Conservation (phyloP, 1,284 basidiomycete genomes). For the Leucoagaricus sp. region DNA sequence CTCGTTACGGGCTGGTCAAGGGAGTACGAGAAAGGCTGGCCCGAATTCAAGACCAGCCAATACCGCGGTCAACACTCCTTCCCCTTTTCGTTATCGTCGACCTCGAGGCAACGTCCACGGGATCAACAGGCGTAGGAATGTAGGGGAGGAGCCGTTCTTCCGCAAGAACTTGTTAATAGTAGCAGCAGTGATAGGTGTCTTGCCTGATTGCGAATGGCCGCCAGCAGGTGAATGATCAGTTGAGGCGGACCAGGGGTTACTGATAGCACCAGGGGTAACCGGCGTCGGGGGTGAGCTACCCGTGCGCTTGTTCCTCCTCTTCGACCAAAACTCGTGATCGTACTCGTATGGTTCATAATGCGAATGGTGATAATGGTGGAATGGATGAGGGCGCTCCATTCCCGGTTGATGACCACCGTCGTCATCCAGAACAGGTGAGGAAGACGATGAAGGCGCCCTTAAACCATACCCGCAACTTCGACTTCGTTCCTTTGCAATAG, state of each 20-base stretch:
- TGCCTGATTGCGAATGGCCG: not conserved
- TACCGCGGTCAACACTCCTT: constrained; percentile 11
- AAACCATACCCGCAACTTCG: constrained; percentile 12
- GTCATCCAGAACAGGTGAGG: not conserved
- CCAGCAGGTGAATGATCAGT: not conserved
- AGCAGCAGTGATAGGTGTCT: not conserved
- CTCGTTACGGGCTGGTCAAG: not conserved
- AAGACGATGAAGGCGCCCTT: not conserved
- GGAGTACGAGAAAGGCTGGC: not conserved
- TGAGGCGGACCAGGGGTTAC: not conserved
- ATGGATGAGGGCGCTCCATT: not conserved
- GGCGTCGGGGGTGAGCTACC: constrained; percentile 6
- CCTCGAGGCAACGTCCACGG: not conserved
- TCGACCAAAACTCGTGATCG: constrained; percentile 9
- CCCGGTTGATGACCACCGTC: not conserved
- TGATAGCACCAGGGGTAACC: not conserved
- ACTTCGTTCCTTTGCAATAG: constrained; percentile 11
- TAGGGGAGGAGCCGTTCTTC: not conserved
- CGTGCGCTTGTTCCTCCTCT: constrained; percentile 9
- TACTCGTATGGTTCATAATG: constrained; percentile 9
- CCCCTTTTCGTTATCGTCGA: not conserved
- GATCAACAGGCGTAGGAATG: not conserved
- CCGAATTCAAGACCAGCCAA: constrained; percentile 8
- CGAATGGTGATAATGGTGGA: not conserved
- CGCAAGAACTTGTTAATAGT: constrained; percentile 8